Evolutionary conservation across 306 rosid species (phyloP).

Genomic region (Bauhinia variegata): DNA sequence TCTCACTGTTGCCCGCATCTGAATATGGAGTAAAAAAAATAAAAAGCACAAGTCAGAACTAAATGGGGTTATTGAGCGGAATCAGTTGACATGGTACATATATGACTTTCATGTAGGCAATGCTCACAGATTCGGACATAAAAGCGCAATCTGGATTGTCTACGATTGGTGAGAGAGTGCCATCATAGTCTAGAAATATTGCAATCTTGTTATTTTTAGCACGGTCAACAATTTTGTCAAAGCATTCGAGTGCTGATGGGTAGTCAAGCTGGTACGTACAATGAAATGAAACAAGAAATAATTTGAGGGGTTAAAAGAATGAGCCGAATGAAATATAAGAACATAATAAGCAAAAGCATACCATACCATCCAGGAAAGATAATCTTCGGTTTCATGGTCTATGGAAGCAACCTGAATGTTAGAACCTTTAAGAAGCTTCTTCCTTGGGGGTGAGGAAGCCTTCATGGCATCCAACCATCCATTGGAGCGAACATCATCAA

Average conservation of each 20-base stretch:
- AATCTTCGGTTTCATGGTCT: conserved; percentile 60
- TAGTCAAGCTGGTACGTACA: conserved; percentile 57
- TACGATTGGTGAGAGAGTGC: conserved; percentile 94
- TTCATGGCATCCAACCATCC: conserved; percentile 98
- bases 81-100: neutral
- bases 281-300: neutral
- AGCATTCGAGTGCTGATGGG: conserved; percentile 79
- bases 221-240: conserved; percentile 53
- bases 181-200: conserved; percentile 87
- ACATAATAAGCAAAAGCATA: conserved; percentile 3
- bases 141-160: conserved; percentile 85
- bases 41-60: neutral
- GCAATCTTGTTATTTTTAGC: conserved; percentile 77
- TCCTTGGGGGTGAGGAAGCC: conserved; percentile 89
- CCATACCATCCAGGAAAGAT: conserved; percentile 72
- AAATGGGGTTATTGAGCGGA: too few species aligned
- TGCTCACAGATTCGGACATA: conserved; percentile 75
- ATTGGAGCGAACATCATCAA: conserved; percentile 82
- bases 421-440: conserved; percentile 63
- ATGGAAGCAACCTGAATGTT: conserved; percentile 53
- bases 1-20: conserved; percentile 83
- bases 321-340: conserved; percentile 4
- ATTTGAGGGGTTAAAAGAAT: too few species aligned
- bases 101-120: neutral
- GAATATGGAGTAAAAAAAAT: conserved; percentile 2